phyloP scores from a whole-genome alignment of 108 stramenopile species.

The Discostella stelligeroides region DNA sequence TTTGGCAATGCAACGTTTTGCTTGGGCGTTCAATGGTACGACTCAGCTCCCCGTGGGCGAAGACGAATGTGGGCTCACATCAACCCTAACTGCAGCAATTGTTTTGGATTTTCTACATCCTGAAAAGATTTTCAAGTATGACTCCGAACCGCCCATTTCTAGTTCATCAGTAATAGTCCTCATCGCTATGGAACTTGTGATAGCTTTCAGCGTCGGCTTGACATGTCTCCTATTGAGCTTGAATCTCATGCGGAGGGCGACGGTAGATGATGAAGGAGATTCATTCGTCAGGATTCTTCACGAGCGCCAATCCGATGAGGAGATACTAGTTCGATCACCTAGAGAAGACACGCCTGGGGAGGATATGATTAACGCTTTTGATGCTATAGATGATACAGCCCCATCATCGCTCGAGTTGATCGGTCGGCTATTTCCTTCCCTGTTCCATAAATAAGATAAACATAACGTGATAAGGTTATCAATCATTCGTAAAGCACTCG shows the following conservation, averaged over 20 bases:
- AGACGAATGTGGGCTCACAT: slow-evolving; percentile 34
- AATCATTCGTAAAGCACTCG: neutral
- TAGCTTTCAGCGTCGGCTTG: slow-evolving; percentile 55
- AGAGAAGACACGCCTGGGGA: neutral
- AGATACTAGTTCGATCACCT: slow-evolving; percentile 28
- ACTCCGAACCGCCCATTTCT: slow-evolving; percentile 55
- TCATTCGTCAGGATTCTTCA: slow-evolving; percentile 26
- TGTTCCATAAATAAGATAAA: neutral
- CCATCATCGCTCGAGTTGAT: slow-evolving; percentile 2
- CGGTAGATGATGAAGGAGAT: slow-evolving; percentile 48
- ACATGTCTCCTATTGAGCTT: slow-evolving; percentile 56
- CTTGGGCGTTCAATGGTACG: slow-evolving; percentile 40
- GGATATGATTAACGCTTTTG: neutral
- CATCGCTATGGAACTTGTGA: slow-evolving; percentile 54
- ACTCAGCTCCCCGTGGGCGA: slow-evolving; percentile 35
- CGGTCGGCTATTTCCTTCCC: neutral
- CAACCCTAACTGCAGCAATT: slow-evolving; percentile 55
- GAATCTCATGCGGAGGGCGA: slow-evolving; percentile 48
- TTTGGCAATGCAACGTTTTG: slow-evolving; percentile 28
- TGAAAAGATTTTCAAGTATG: slow-evolving; percentile 43
- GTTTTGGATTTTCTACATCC: slow-evolving; percentile 42
- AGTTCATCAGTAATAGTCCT: slow-evolving; percentile 51
- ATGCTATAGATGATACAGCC: neutral
- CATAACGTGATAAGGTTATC: neutral
- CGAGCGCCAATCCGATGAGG: slow-evolving; percentile 26